These are phyloP conservation scores for Cercospora canescens DNA, from an alignment of 2,329 filamentous ascomycete genomes.

Conservation along the genomic window DNA sequence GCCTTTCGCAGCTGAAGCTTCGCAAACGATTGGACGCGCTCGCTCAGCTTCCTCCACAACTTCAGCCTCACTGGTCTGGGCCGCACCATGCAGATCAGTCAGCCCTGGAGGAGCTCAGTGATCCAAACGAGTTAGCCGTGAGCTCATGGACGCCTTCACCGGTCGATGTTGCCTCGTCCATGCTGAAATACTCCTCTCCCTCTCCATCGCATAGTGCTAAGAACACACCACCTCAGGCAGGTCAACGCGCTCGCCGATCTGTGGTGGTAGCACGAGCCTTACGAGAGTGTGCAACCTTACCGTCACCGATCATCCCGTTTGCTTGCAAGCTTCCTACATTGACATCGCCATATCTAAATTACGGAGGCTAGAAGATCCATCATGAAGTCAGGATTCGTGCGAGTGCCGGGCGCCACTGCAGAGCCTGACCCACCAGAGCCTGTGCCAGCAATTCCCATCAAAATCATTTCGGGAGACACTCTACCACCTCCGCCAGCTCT, in stretches of 20 bases:
- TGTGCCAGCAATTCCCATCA: slow-evolving; percentile 28
- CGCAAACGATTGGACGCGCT: slow-evolving; percentile 2
- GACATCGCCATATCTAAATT: not conserved
- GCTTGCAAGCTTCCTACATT: not conserved
- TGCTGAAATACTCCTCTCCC: not conserved
- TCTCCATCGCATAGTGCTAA: no score
- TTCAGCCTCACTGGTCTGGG: slow-evolving; percentile 7
- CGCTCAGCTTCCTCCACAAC: slow-evolving; percentile 4
- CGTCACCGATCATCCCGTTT: not conserved
- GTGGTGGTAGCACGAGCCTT: not conserved
- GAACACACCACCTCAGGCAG: not conserved
- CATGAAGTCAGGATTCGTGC: slow-evolving; percentile 23
- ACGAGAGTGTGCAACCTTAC: not conserved
- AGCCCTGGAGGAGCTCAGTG: not conserved
- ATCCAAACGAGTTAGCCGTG: not conserved
- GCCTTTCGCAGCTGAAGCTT: not conserved
- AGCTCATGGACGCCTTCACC: not conserved
- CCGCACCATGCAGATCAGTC: slow-evolving; percentile 3
- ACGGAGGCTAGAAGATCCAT: not conserved
- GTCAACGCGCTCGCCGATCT: not conserved
- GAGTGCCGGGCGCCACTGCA: slow-evolving; percentile 11
- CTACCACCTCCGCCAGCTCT: slow-evolving; percentile 13
- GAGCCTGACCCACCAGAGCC: slow-evolving; percentile 26
- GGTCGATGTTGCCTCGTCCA: slow-evolving; percentile 2
- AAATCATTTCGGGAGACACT: slow-evolving; percentile 24